A percentile compares a stretch with the other conserved stretches of the same genome.
phyloP scores from a whole-genome alignment of 306 rosid genomes.

The Prunus davidiana region DNA sequence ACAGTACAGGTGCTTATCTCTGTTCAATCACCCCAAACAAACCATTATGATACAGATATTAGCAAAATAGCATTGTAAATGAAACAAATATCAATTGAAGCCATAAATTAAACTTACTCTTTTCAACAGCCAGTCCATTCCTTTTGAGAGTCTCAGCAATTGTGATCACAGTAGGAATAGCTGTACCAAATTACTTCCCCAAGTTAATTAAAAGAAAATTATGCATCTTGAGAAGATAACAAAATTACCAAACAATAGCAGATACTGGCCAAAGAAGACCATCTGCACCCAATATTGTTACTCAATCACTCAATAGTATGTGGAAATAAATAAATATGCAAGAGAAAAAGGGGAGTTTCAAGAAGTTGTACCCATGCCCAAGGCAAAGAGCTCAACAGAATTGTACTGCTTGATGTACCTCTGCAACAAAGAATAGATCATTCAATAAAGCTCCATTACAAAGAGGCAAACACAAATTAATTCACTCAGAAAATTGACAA shows the following conservation, averaged over 20 bases:
- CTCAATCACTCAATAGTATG: too few relatives aligned
- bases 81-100: neutral
- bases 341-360: neutral
- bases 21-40: constrained; percentile 20
- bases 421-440: constrained; percentile 40
- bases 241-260: neutral
- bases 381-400: constrained; percentile 60
- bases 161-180: constrained; percentile 62
- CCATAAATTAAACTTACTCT: constrained; percentile 37
- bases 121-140: constrained; percentile 52
- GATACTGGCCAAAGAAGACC: neutral
- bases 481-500: neutral
- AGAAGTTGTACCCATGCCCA: constrained; percentile 61
- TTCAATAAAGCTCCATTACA: neutral
- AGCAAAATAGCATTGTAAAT: neutral
- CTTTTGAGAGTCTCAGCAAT: constrained; percentile 59
- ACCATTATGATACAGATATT: constrained; percentile 3
- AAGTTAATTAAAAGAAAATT: constrained; percentile 22
- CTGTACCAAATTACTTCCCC: constrained; percentile 30
- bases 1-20: constrained; percentile 44
- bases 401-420: constrained; percentile 49
- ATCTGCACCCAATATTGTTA: neutral
- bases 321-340: neutral
- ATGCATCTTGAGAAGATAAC: neutral
- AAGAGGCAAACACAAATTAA: neutral